A percentile compares a stretch with the other conserved stretches of the same genome.
These are phyloP conservation scores for Diaporthe vaccinii DNA, from an alignment of 2,329 filamentous ascomycete species.

Conservation along the genomic window DNA sequence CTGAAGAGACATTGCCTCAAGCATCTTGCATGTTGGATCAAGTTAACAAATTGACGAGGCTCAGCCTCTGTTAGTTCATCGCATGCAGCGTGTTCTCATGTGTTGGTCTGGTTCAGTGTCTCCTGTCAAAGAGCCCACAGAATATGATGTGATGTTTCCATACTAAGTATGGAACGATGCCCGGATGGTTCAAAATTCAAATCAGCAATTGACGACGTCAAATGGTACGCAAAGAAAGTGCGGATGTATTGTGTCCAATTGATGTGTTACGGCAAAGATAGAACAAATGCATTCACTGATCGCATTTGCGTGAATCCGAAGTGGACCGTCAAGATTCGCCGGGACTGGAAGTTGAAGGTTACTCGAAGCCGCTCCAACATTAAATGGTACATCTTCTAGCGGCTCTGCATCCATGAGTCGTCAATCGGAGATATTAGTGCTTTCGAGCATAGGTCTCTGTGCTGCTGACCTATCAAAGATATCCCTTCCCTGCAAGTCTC, in stretches of 20 bases:
- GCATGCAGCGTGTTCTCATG: not conserved
- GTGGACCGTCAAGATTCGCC: not conserved
- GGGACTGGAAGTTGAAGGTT: too few species aligned
- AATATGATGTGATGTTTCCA: not conserved
- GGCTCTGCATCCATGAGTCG: too few species aligned
- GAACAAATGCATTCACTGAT: not conserved
- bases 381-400: too few species aligned
- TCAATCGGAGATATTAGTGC: accelerated
- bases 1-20: not conserved
- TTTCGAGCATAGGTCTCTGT: too few species aligned
- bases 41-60: not conserved
- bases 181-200: too few species aligned
- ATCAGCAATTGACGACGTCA: not conserved
- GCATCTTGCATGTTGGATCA: not conserved
- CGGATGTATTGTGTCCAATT: not conserved
- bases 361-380: too few species aligned
- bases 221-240: not conserved
- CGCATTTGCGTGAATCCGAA: not conserved
- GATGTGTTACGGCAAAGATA: not conserved
- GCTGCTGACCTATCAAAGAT: not conserved
- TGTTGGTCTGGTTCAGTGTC: not conserved
- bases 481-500: too few species aligned
- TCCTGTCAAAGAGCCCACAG: not conserved
- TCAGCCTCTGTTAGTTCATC: not conserved
- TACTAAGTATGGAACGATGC: not conserved